Evolutionary conservation across 2,329 filamentous ascomycete genomes (phyloP), one percentile per base, ranked within the genome.

Genomic region (Botrytis pseudocinerea): DNA sequence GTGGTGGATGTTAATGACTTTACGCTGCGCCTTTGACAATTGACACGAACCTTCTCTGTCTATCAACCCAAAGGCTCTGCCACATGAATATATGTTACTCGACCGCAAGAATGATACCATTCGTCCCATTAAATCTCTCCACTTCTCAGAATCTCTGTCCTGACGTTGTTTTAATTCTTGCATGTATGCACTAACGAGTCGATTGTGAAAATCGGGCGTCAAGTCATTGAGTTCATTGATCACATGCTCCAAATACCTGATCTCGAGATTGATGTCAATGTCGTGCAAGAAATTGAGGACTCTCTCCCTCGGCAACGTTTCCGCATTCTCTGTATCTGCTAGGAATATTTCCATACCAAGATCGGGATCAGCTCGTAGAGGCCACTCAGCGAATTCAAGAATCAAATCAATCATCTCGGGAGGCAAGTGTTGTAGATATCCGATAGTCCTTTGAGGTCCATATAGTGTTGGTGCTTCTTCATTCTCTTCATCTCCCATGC

Each of bases 271-370:
- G 16, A 85, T 80, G 78, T 97, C 90, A 48, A 97, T 89, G 0
- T 84, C 83, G 60, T 89, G 87, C 6, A 99, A 84, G 79, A 95
- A 98, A 2, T 87, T 84, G 3, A 95, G 85, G 0, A 99, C 93
- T 70, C 85, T 88, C 44, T 93, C 88, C 60, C 95, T 88, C 3
- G 95, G 94, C 18, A 99, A 83, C 0, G 91, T 94, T 84, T 98
- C 96, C 1, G 96, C 95, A 79, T 98, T 98, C 80, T 97, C 94
- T 1, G 94, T 96, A 80, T 99, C 96, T 1, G 93, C 93, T 0
- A 96, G 84, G 82, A 99, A 99, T 0, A 99, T 88, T 76, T 98
- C 94, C 92, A 99, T 97, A 7, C 92, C 95, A 57, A 93, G 84
- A 2, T 90, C 87, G 0, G 94, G 89, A 75, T 93, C 90, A 22